phyloP scores from a whole-genome alignment of 192 early-diverging fungal genomes.

The Pilobolus umbonatus region DNA sequence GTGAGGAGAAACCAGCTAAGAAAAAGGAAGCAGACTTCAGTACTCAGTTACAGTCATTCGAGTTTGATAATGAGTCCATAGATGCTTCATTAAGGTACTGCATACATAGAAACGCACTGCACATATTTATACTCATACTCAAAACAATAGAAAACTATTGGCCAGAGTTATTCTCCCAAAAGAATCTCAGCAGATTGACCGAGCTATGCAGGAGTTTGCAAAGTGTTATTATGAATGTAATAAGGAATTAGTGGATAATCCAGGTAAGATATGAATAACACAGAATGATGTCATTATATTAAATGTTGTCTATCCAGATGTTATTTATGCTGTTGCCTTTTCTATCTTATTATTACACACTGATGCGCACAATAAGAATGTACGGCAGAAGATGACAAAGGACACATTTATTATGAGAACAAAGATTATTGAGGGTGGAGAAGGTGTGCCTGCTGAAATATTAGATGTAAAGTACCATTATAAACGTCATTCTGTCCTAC shows the following conservation, averaged over 20 bases:
- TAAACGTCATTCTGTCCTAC: no score
- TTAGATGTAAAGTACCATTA: conserved; percentile 57
- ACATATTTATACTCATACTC: conserved; percentile 1
- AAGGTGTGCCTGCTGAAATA: conserved; percentile 61
- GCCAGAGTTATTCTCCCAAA: conserved; percentile 69
- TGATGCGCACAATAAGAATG: conserved; percentile 80
- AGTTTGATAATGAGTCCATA: conserved; percentile 33
- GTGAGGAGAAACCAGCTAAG: not conserved
- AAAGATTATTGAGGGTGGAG: conserved; percentile 61
- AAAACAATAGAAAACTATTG: conserved; percentile 57
- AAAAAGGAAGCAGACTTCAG: not conserved
- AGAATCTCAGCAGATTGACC: conserved; percentile 83
- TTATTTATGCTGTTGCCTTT: conserved; percentile 73
- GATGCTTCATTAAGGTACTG: conserved; percentile 34
- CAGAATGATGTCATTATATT: not conserved
- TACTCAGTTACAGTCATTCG: conserved; percentile 21
- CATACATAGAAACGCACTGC: not conserved
- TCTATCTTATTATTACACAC: conserved; percentile 81
- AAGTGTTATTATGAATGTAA: conserved; percentile 67
- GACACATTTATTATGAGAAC: conserved; percentile 70
- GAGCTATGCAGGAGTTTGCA: conserved; percentile 71
- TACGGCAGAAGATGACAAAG: conserved; percentile 79
- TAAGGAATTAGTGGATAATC: conserved; percentile 48
- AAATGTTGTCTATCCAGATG: conserved; percentile 35
- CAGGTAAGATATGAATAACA: conserved; percentile 35